phyloP scores from a whole-genome alignment of 345 rosid species.

The Sonneratia alba region DNA sequence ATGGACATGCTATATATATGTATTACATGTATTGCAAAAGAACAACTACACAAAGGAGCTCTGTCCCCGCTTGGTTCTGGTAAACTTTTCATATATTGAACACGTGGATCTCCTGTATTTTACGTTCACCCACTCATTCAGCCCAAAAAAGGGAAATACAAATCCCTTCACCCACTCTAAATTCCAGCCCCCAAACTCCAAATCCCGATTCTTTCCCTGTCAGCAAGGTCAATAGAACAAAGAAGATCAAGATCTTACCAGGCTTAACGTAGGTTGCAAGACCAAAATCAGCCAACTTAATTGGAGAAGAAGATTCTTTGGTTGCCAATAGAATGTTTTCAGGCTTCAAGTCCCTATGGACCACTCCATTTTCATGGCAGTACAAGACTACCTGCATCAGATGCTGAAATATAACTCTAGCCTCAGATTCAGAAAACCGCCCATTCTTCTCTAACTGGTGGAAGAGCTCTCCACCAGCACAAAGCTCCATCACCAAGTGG shows the following conservation, averaged over 20 bases:
- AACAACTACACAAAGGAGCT: not conserved
- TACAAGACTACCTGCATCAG: conserved; percentile 50
- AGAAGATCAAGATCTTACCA: conserved; percentile 22
- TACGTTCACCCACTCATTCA: not conserved
- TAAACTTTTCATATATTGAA: not conserved
- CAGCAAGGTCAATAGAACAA: not conserved
- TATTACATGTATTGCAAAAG: not conserved
- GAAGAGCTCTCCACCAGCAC: conserved; percentile 69
- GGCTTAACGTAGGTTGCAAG: conserved; percentile 55
- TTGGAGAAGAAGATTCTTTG: conserved; percentile 42
- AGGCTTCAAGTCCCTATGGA: conserved; percentile 63
- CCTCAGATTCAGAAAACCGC: conserved; percentile 44
- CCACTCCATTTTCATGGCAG: conserved; percentile 60
- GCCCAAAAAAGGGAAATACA: too few species aligned
- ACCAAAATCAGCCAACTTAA: conserved; percentile 66
- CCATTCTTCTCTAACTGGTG: conserved; percentile 48
- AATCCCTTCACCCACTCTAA: not conserved
- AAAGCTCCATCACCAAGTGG: conserved; percentile 67
- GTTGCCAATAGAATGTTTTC: conserved; percentile 60
- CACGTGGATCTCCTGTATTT: not conserved
- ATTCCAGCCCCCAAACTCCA: not conserved
- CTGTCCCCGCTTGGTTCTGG: not conserved
- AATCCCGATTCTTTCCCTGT: not conserved
- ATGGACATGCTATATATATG: not conserved
- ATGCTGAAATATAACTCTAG: conserved; percentile 46